phyloP scores from a whole-genome alignment of 305 asterid species.

The Fraxinus baroniana region DNA sequence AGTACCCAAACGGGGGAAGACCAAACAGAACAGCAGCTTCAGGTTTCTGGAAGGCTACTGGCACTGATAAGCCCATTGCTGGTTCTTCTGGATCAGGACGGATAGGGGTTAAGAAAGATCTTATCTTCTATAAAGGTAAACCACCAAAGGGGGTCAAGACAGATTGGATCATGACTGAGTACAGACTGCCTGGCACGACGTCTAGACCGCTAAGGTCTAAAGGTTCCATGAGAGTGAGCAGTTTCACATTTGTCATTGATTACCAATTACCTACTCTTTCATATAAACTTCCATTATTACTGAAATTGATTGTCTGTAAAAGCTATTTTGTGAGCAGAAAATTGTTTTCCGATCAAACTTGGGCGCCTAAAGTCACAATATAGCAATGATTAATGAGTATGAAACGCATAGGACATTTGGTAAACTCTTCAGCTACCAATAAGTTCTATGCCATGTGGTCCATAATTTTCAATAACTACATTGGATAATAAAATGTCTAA shows the following conservation, averaged over 20 bases:
- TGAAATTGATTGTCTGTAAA: background rate
- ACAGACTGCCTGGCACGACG: slow-evolving; percentile 39
- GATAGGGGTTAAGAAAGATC: slow-evolving; percentile 53
- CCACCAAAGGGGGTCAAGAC: slow-evolving; percentile 51
- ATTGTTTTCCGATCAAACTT: background rate
- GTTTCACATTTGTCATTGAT: background rate
- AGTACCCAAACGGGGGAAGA: slow-evolving; percentile 61
- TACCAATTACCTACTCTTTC: background rate
- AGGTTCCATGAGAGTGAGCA: slow-evolving; percentile 62
- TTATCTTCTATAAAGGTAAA: slow-evolving; percentile 53
- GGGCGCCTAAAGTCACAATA: background rate
- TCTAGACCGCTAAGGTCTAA: slow-evolving; percentile 34
- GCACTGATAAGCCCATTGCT: slow-evolving; percentile 47
- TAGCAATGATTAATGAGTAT: background rate
- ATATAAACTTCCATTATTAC: background rate
- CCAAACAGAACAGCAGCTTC: slow-evolving; percentile 55
- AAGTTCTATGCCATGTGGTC: background rate
- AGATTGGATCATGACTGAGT: slow-evolving; percentile 65
- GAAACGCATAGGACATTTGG: background rate
- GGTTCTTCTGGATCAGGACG: slow-evolving; percentile 35
- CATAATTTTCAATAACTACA: background rate
- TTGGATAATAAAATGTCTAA: background rate
- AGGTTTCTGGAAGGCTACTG: slow-evolving; percentile 68
- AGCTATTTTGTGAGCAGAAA: background rate
- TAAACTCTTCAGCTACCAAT: background rate